Percentiles rank a stretch among this genome's conserved stretches.
Conservation (phyloP, 23 red algal species). For the Agarophyton chilense region DNA sequence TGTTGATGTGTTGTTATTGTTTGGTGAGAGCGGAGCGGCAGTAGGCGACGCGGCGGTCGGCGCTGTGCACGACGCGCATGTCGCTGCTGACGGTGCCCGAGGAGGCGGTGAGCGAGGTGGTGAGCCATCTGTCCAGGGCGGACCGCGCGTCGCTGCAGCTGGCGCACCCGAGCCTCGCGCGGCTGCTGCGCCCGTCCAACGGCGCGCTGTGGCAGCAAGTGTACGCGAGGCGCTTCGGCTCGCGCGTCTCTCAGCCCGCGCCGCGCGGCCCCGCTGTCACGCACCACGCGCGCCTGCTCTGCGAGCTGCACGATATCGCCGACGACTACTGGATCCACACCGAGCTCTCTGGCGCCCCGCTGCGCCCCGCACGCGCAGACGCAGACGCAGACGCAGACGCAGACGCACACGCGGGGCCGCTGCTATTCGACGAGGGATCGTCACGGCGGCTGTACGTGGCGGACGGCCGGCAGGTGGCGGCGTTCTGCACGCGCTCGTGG, state of each 20-base stretch:
- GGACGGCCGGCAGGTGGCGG: neutral
- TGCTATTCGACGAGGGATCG: neutral
- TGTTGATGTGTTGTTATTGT: too few species aligned
- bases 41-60: neutral
- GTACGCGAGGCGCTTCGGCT: neutral
- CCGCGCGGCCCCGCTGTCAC: too few species aligned
- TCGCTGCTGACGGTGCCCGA: slow-evolving; percentile 9
- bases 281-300: neutral
- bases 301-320: neutral
- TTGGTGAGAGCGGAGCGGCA: too few species aligned
- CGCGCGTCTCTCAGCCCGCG: neutral
- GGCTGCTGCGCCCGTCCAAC: neutral
- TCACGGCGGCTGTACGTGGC: neutral
- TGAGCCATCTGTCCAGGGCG: neutral
- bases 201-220: neutral
- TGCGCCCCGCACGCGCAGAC: neutral
- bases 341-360: neutral
- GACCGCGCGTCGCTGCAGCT: neutral
- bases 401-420: neutral
- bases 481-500: neutral
- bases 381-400: too few species aligned
- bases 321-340: neutral
- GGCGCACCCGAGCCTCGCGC: neutral
- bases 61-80: neutral
- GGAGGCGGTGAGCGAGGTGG: neutral